Conservation (phyloP, 768 basidiomycete species). For the Leccinum disarticulatum region DNA sequence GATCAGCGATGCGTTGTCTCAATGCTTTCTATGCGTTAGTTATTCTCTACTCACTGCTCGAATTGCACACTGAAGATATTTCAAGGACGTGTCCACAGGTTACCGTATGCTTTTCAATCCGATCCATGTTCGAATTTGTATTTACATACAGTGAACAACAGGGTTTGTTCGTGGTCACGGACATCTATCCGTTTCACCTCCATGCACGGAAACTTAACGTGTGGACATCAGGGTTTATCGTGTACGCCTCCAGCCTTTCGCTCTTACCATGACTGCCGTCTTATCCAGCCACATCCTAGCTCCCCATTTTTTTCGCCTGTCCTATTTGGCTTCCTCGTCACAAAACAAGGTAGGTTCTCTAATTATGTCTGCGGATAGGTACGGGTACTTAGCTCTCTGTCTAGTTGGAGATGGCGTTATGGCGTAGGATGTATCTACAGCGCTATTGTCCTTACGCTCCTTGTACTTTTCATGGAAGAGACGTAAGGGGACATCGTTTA, state of each 20-base stretch:
- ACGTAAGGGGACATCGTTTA: slow-evolving; percentile 35
- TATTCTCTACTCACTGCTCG: neutral
- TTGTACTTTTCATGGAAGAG: slow-evolving; percentile 48
- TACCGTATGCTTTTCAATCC: slow-evolving; percentile 31
- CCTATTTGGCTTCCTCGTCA: slow-evolving; percentile 30
- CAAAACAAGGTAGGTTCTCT: slow-evolving; percentile 23
- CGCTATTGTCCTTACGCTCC: slow-evolving; percentile 43
- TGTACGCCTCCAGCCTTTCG: slow-evolving; percentile 44
- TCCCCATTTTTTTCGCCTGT: slow-evolving; percentile 32
- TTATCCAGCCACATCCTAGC: slow-evolving; percentile 28
- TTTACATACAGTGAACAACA: slow-evolving; percentile 7
- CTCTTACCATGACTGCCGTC: slow-evolving; percentile 26
- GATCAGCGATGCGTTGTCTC: slow-evolving; percentile 33
- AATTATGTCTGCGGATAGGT: neutral
- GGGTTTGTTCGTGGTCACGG: slow-evolving; percentile 48
- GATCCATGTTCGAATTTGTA: neutral
- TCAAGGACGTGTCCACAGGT: slow-evolving; percentile 52
- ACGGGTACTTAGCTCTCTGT: neutral
- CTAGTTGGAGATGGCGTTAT: slow-evolving; percentile 51
- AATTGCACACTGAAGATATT: neutral
- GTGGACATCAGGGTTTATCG: slow-evolving; percentile 55
- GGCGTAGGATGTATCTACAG: slow-evolving; percentile 53
- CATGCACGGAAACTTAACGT: slow-evolving; percentile 52
- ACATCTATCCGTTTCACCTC: slow-evolving; percentile 54
- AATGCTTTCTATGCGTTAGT: slow-evolving; percentile 33